phyloP scores from a whole-genome alignment of 352 stramenopile genomes.

The Hyphochytrium catenoides region DNA sequence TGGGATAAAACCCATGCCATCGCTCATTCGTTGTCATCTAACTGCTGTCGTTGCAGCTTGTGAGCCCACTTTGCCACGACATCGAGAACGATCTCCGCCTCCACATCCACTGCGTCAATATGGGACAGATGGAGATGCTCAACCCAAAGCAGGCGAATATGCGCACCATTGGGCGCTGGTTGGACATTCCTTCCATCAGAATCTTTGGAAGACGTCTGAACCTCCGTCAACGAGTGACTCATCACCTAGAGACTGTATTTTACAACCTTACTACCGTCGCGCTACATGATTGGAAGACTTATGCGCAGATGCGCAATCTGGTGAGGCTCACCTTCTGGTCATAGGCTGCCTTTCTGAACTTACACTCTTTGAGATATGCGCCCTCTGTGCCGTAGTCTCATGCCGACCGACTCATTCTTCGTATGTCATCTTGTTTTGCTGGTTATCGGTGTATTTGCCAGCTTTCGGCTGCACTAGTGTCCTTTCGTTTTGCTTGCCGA shows the following conservation, averaged over 20 bases:
- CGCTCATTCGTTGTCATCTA: slow-evolving; percentile 13
- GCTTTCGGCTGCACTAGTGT: no score
- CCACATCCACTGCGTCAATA: slow-evolving; percentile 58
- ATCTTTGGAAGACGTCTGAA: slow-evolving; percentile 65
- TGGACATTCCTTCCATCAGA: slow-evolving; percentile 57
- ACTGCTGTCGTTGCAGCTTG: slow-evolving; percentile 19
- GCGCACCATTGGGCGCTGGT: slow-evolving; percentile 24
- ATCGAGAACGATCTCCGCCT: slow-evolving; percentile 79
- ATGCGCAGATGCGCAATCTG: slow-evolving; percentile 12
- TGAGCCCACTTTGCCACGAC: slow-evolving; percentile 64
- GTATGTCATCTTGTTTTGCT: neutral
- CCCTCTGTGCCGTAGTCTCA: no score
- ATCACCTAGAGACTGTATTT: slow-evolving; percentile 81
- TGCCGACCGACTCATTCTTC: neutral
- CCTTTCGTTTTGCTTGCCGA: no score
- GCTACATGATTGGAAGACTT: slow-evolving; percentile 86
- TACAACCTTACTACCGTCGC: slow-evolving; percentile 82
- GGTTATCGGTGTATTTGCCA: slow-evolving; percentile 68
- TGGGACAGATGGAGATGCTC: slow-evolving; percentile 54
- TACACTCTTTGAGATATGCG: no score
- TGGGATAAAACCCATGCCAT: no score
- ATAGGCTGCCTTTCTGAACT: no score
- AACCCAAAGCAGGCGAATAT: slow-evolving; percentile 29
- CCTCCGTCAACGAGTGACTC: slow-evolving; percentile 52
- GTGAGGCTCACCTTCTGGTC: no score